Conservation (phyloP, 2,329 filamentous ascomycete species). For the Ophiostoma sp. region DNA sequence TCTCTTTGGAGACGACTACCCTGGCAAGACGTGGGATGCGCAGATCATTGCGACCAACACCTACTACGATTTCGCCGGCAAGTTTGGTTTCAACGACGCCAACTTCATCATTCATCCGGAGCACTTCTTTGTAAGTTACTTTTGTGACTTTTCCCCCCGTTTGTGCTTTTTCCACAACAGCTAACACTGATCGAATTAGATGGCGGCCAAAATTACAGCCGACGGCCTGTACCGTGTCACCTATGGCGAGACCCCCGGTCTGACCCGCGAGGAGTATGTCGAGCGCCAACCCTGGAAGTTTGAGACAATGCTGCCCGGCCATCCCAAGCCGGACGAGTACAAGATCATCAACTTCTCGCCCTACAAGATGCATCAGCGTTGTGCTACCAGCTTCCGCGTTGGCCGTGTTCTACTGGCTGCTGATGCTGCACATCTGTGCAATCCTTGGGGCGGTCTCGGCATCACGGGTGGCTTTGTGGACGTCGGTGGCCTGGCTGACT, state of each 20-base stretch:
- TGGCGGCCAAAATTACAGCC: slow-evolving; percentile 60
- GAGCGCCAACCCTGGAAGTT: slow-evolving; percentile 57
- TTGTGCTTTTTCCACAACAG: neutral
- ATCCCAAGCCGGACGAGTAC: slow-evolving; percentile 60
- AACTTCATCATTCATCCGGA: slow-evolving; percentile 64
- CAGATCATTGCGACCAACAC: slow-evolving; percentile 65
- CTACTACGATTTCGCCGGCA: slow-evolving; percentile 59
- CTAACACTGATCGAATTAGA: slow-evolving; percentile 32
- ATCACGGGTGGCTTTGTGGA: slow-evolving; percentile 66
- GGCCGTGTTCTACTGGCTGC: slow-evolving; percentile 59
- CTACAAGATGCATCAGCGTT: slow-evolving; percentile 63
- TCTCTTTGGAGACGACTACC: slow-evolving; percentile 57
- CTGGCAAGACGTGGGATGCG: slow-evolving; percentile 59
- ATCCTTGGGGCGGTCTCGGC: slow-evolving; percentile 60
- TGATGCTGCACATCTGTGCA: slow-evolving; percentile 61
- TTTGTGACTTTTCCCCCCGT: neutral
- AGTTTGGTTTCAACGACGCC: slow-evolving; percentile 54
- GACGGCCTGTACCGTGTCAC: slow-evolving; percentile 65
- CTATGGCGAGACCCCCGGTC: slow-evolving; percentile 58
- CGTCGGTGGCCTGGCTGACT: slow-evolving; percentile 61
- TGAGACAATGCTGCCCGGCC: slow-evolving; percentile 58
- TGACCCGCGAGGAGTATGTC: slow-evolving; percentile 54
- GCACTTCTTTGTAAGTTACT: slow-evolving; percentile 47
- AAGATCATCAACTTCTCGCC: slow-evolving; percentile 57
- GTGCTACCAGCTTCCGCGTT: slow-evolving; percentile 57